Conservation (phyloP, 257 asterid genomes). For the Cruciata laevipes region DNA sequence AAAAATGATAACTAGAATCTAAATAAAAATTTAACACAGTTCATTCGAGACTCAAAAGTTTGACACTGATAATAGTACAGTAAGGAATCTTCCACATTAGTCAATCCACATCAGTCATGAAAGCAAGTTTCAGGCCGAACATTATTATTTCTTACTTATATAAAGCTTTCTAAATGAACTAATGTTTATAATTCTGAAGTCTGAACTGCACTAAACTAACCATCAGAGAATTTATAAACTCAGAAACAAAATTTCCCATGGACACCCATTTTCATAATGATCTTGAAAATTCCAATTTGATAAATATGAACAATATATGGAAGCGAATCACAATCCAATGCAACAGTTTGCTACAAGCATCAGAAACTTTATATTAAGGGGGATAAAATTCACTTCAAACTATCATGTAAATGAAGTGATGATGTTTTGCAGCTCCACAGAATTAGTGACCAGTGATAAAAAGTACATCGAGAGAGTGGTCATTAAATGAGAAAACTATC, state of each 20-base stretch:
- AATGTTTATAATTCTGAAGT: neutral
- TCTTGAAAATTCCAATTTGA: neutral
- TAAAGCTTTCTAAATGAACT: neutral
- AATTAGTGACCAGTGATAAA: neutral
- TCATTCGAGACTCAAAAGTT: neutral
- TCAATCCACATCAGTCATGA: neutral
- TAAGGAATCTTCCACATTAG: neutral
- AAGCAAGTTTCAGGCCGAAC: slow-evolving; percentile 2
- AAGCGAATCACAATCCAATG: neutral
- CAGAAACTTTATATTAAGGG: neutral
- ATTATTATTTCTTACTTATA: neutral
- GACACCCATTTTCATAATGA: neutral
- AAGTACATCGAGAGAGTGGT: neutral
- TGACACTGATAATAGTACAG: neutral
- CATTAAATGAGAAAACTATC: neutral
- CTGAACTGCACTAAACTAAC: neutral
- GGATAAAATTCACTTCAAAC: too few species aligned
- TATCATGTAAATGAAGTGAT: neutral
- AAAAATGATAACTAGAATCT: neutral
- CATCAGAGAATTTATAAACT: neutral
- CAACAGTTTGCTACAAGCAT: neutral
- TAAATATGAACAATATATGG: neutral
- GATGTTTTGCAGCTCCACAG: neutral
- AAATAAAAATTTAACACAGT: neutral
- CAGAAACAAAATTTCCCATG: neutral